These are phyloP conservation scores for Hirsutella thompsonii DNA, from an alignment of 2,329 filamentous ascomycete genomes.

Conservation along the genomic window DNA sequence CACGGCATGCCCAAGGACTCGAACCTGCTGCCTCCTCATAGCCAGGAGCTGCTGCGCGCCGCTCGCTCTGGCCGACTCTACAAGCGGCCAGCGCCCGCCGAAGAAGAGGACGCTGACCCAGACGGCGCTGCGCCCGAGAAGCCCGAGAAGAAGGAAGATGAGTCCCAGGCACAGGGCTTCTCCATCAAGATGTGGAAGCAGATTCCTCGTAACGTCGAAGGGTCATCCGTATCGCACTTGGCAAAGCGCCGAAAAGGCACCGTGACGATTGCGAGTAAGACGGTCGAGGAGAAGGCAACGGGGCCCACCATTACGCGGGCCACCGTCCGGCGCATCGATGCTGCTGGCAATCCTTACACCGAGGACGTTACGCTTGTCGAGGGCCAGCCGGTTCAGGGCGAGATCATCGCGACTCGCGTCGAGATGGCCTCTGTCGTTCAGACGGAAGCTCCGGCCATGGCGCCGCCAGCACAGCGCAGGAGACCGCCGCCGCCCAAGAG, in stretches of 20 bases:
- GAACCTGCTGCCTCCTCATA: slow-evolving; percentile 62
- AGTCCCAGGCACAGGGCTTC: slow-evolving; percentile 39
- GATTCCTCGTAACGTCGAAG: slow-evolving; percentile 44
- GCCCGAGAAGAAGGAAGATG: slow-evolving; percentile 50
- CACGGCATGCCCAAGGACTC: slow-evolving; percentile 77
- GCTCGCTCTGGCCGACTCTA: slow-evolving; percentile 66
- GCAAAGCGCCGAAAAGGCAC: slow-evolving; percentile 50
- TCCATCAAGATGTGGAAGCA: slow-evolving; percentile 49
- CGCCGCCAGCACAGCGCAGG: slow-evolving; percentile 33
- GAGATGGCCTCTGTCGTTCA: slow-evolving; percentile 42
- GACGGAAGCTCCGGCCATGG: slow-evolving; percentile 36
- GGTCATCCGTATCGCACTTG: slow-evolving; percentile 36
- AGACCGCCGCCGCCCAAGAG: slow-evolving; percentile 67
- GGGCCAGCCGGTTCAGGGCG: slow-evolving; percentile 68
- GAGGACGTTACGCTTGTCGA: slow-evolving; percentile 74
- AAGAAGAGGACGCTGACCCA: slow-evolving; percentile 44
- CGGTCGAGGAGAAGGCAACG: slow-evolving; percentile 27
- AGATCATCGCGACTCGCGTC: slow-evolving; percentile 54
- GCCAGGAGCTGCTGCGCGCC: slow-evolving; percentile 69
- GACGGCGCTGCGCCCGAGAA: slow-evolving; percentile 35
- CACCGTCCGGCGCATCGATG: slow-evolving; percentile 67
- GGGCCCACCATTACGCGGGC: slow-evolving; percentile 58
- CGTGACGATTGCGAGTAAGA: slow-evolving; percentile 41
- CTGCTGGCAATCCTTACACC: slow-evolving; percentile 67
- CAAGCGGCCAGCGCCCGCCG: slow-evolving; percentile 52